phyloP scores from a whole-genome alignment of 1,139 yeast species.

The Saccharomyces hybrid region DNA sequence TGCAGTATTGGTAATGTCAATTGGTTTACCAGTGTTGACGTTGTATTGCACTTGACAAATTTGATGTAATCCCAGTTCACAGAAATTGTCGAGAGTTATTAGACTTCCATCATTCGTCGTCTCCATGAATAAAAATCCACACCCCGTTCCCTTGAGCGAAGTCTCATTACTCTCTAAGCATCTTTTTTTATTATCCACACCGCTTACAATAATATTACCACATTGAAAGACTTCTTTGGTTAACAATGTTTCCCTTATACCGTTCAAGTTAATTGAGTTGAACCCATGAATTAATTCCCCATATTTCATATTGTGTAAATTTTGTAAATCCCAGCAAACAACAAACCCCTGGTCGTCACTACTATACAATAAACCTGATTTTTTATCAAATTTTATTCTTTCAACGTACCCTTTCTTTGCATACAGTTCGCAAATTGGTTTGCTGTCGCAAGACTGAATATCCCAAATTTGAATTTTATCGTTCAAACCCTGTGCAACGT shows the following conservation, averaged over 20 bases:
- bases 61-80: slow-evolving; percentile 25
- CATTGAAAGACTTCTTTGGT: slow-evolving; percentile 15
- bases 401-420: slow-evolving; percentile 22
- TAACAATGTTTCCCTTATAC: slow-evolving; percentile 5
- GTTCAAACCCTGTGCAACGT: slow-evolving; percentile 18
- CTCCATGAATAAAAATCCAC: background rate
- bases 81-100: background rate
- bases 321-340: slow-evolving; percentile 22
- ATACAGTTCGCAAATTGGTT: slow-evolving; percentile 14
- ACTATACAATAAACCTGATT: slow-evolving; percentile 15
- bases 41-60: background rate
- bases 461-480: slow-evolving; percentile 24
- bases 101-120: background rate
- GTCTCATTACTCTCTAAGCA: background rate
- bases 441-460: slow-evolving; percentile 17
- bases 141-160: background rate
- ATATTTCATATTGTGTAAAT: slow-evolving; percentile 11
- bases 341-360: slow-evolving; percentile 24
- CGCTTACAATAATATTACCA: slow-evolving; percentile 19
- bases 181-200: background rate
- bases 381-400: slow-evolving; percentile 13
- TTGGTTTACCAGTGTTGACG: background rate
- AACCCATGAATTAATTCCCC: slow-evolving; percentile 21
- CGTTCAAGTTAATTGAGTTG: slow-evolving; percentile 12
- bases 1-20: background rate